Base-by-base conservation (phyloP, 1,284 basidiomycete species). In the Papiliotrema nemorosa region DNA sequence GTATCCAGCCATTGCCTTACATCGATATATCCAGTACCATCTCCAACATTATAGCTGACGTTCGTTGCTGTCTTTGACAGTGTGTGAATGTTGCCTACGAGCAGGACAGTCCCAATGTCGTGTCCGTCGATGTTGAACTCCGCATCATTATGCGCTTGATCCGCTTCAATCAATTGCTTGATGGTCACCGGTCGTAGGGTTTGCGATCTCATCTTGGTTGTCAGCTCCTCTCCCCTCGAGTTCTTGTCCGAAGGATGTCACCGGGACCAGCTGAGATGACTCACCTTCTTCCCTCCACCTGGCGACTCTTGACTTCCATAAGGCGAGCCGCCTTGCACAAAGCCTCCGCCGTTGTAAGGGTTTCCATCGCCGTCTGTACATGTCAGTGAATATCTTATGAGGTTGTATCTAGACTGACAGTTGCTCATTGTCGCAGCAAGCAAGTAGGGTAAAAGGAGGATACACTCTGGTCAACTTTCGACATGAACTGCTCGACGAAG, bases 11-110 rank as follows among this genome's bases (percentile, higher is more conserved):
- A 98, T 61, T 87, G 84, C 33, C 91, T 82, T 22, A 86, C 89
- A 65, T 97, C 90, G 27, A 97, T 84, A 53, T 80, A 79, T 3
- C 89, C 94, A 1, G 90, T 90, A 3, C 91, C 91, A 69, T 98
- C 94, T 57, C 94, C 88, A 9, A 98, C 76, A 56, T 78, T 76
- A 70, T 90, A 93, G 21, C 84, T 82, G 47, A 83, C 81, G 61
- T 94, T 93, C 3, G 92, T 97, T 1, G 88, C 80, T 57, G 89
- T 85, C 16, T 77, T 76, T 49, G 84, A 79, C 39, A 86, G 78
- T 41, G 83, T 83, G 18, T 84, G 78, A 7, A 97, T 84, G 60
- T 87, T 83, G 1, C 83, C 94, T n/a, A 97, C 87, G 47, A 94
- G 69, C 13, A 78, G 75, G 44, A 82, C 59, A 78, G 80, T 58